Conservation (phyloP, 1,284 basidiomycete species). For the Tylopilus sp. region DNA sequence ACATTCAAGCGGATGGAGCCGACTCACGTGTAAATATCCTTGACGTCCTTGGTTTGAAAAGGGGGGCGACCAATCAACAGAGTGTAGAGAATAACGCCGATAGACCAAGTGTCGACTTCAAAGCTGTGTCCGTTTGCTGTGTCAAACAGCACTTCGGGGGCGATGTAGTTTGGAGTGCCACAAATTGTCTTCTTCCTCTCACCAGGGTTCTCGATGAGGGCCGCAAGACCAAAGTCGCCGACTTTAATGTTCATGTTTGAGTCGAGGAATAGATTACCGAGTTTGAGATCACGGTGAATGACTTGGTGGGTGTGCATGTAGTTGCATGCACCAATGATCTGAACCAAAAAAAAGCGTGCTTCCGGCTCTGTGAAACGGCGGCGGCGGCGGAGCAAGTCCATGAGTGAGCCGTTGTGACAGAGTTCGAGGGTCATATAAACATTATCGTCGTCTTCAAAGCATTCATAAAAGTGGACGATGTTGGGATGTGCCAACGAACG, state of each 20-base stretch:
- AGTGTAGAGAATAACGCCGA: conserved; percentile 97
- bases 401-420: conserved; percentile 82
- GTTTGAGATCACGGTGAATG: conserved; percentile 94
- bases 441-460: conserved; percentile 94
- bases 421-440: conserved; percentile 98
- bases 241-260: conserved; percentile 93
- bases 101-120: conserved; percentile 97
- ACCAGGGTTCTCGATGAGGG: conserved; percentile 92
- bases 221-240: conserved; percentile 96
- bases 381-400: conserved; percentile 90
- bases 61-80: conserved; percentile 91
- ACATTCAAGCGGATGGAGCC: background rate
- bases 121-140: conserved; percentile 96
- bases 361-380: conserved; percentile 91
- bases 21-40: conserved; percentile 85
- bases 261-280: conserved; percentile 95
- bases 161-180: conserved; percentile 98
- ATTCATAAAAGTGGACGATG: conserved; percentile 89
- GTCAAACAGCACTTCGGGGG: conserved; percentile 96
- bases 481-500: conserved; percentile 89
- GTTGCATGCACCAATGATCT: conserved; percentile 92
- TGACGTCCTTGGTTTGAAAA: conserved; percentile 97
- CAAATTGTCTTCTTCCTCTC: conserved; percentile 99
- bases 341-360: conserved; percentile 88
- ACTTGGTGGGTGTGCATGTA: conserved; percentile 97